Percentiles rank a stretch among this genome's conserved stretches.
phyloP scores from a whole-genome alignment of 2,329 filamentous ascomycete genomes.

The Hypoxylon rubiginosum region DNA sequence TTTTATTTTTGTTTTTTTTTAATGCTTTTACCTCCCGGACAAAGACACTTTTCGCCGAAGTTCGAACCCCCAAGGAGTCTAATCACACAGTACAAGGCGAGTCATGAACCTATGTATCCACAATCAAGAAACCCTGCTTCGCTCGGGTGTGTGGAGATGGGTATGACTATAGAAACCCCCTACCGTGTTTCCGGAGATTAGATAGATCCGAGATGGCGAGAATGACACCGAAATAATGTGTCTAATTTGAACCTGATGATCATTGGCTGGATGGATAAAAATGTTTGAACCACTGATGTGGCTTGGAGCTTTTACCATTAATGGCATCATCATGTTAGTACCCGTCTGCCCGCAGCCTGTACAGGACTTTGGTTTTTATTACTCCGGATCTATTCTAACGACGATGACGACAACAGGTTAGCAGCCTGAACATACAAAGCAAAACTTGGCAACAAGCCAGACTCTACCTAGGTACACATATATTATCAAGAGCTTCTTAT shows the following conservation, averaged over 20 bases:
- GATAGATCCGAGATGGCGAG: slow-evolving; percentile 28
- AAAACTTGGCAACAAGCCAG: too few relatives aligned
- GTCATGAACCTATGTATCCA: slow-evolving; percentile 14
- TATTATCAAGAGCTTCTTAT: not conserved
- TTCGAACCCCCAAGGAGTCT: not conserved
- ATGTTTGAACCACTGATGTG: slow-evolving; percentile 5
- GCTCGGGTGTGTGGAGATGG: slow-evolving; percentile 29
- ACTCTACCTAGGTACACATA: too few relatives aligned
- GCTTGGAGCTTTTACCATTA: not conserved
- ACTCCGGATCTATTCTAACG: not conserved
- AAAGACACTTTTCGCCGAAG: slow-evolving; percentile 27
- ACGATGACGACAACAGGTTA: not conserved
- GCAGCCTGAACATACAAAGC: not conserved
- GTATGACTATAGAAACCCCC: slow-evolving; percentile 25
- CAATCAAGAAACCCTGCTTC: slow-evolving; percentile 27
- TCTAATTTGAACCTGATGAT: not conserved
- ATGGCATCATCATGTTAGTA: not conserved
- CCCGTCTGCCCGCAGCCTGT: not conserved
- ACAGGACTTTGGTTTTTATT: not conserved
- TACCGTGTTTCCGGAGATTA: slow-evolving; percentile 30
- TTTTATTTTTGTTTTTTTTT: too few relatives aligned
- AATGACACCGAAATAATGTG: slow-evolving; percentile 17
- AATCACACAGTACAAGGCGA: slow-evolving; percentile 14
- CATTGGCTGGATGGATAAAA: slow-evolving; percentile 17
- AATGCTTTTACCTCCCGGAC: not conserved